Base-by-base conservation (phyloP, 2,329 filamentous ascomycete species). In the Nemania sp. region DNA sequence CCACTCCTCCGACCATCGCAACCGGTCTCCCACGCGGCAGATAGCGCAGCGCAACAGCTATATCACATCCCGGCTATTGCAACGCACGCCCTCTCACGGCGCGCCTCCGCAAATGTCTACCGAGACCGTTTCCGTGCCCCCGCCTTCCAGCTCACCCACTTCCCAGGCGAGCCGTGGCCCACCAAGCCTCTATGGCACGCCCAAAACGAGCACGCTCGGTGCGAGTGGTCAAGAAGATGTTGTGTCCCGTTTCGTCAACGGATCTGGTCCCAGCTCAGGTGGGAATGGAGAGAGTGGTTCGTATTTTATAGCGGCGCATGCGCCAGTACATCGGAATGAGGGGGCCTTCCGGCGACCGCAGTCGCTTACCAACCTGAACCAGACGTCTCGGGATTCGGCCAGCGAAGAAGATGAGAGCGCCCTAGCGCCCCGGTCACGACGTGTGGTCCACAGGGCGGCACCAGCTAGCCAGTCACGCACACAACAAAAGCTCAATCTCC, bases 401-500 rank as follows among this genome's bases (percentile, higher is more conserved):
- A 71, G 65, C 35, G 76, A 76, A 6, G 77, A 79, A 32, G 74
- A 76, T 42, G 74, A 73, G 13, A 82, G 80, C 58, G 80, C 78
- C 37, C 71, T 85, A 13, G 77, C 80, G 3, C 81, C 80, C 25
- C 78, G 77, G 70, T 73, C 71, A 68, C 78, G 65, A 68, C 76
- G 69, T 67, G 74, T 77, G 63, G 76, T 35, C 64, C 75, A 66
- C 64, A 79, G 68, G 17, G 75, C 76, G 1, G 76, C 77, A 1
- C 74, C 80, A 0, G 80, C 81, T 1, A 82, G 86, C 60, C 81
- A 84, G 65, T 90, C 87, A 55, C 82, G 89, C 13, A 90, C 88
- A 1, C 88, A 91, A 74, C 88, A 91, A 72, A 92, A 92, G 69
- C 79, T 92, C 13, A 88, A 90, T 75, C 80, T 92, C 1, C 88